Conservation (phyloP, 768 basidiomycete genomes). For the Mycena filopes region DNA sequence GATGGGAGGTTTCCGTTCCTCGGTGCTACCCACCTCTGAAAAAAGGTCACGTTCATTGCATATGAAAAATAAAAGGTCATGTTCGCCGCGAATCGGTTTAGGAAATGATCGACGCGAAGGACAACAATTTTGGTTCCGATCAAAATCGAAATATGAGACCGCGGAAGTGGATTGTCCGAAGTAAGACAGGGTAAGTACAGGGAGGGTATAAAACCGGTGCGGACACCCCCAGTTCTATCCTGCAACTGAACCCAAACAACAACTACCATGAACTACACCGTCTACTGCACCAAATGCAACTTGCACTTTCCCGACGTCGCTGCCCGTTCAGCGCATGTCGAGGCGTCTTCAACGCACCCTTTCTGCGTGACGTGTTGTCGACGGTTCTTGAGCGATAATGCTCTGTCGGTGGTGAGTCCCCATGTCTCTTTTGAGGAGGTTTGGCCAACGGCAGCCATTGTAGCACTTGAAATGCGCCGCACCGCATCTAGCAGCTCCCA, state of each 20-base stretch:
- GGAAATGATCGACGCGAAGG: background rate
- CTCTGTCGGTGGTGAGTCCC: constrained; percentile 17
- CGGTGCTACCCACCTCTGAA: no score
- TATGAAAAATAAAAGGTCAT: no score
- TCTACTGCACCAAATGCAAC: constrained; percentile 22
- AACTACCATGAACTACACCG: background rate
- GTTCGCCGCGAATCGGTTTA: no score
- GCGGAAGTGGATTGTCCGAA: constrained; percentile 17
- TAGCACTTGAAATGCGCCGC: constrained; percentile 27
- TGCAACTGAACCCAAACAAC: no score
- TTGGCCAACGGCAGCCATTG: background rate
- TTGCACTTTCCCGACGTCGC: constrained; percentile 12
- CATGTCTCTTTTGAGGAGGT: background rate
- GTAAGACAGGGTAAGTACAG: constrained; percentile 13
- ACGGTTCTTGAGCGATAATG: constrained; percentile 18
- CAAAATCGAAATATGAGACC: constrained; percentile 4
- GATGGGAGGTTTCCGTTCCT: no score
- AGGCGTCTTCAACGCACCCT: constrained; percentile 16
- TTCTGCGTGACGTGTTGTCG: constrained; percentile 19
- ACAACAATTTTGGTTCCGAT: background rate
- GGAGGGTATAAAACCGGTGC: background rate
- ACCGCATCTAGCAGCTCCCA: background rate
- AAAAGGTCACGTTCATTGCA: no score
- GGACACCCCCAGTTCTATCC: background rate
- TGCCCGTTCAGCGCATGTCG: constrained; percentile 21